Evolutionary conservation across 1,284 basidiomycete genomes (phyloP).

Genomic region (Uromyces viciae-fabae): DNA sequence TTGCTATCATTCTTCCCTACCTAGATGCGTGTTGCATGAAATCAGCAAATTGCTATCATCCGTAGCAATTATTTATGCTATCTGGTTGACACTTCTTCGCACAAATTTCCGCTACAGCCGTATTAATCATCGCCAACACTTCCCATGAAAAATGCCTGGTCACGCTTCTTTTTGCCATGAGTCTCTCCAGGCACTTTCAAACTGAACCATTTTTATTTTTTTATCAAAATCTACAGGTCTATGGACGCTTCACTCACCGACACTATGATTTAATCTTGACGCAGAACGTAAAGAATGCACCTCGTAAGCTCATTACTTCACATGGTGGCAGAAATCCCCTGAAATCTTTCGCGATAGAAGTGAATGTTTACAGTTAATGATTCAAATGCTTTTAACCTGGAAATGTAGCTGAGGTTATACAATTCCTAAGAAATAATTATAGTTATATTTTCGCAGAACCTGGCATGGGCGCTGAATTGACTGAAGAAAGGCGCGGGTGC

Average conservation of each 20-base stretch:
- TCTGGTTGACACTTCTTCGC: too few species aligned
- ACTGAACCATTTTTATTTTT: background rate
- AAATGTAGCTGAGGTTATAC: constrained; percentile 37
- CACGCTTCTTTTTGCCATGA: too few species aligned
- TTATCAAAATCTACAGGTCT: constrained; percentile 22
- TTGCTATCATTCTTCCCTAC: background rate
- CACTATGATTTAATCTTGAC: constrained; percentile 45
- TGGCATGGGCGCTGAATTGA: constrained; percentile 42
- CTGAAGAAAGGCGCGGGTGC: constrained; percentile 42
- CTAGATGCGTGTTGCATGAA: background rate
- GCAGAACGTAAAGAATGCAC: constrained; percentile 41
- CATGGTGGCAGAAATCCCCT: too few species aligned
- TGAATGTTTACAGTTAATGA: too few species aligned
- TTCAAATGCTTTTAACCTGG: background rate
- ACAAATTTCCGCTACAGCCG: too few species aligned
- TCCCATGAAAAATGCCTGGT: too few species aligned
- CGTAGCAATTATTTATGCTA: too few species aligned
- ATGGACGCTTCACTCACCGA: constrained; percentile 41
- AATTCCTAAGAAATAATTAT: constrained; percentile 41
- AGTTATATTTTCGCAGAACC: constrained; percentile 41
- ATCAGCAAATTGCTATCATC: too few species aligned
- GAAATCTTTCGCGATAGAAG: background rate
- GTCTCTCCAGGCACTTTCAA: too few species aligned
- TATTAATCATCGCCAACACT: too few species aligned
- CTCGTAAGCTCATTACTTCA: constrained; percentile 21